phyloP scores from a whole-genome alignment of 2,329 filamentous ascomycete genomes.

The Fusarium equiseti region DNA sequence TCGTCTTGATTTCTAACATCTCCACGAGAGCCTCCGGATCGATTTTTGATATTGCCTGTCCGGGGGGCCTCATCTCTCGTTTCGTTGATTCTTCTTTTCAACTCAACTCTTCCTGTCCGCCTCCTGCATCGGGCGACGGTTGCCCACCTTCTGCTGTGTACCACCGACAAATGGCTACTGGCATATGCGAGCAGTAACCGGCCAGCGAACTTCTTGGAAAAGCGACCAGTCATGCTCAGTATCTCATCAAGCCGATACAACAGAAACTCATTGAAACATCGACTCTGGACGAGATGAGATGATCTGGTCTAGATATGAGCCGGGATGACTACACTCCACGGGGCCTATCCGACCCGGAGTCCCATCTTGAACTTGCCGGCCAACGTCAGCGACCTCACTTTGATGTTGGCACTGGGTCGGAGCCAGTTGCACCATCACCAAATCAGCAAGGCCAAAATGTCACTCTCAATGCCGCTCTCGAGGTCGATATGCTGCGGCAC shows the following conservation, averaged over 20 bases:
- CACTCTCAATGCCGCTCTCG: slow-evolving; percentile 60
- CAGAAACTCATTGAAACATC: slow-evolving; percentile 44
- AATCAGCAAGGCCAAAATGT: slow-evolving; percentile 62
- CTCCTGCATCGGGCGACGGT: slow-evolving; percentile 37
- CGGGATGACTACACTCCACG: slow-evolving; percentile 49
- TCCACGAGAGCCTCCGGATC: slow-evolving; percentile 46
- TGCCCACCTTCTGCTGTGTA: slow-evolving; percentile 43
- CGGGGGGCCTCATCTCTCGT: slow-evolving; percentile 36
- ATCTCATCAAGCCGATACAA: slow-evolving; percentile 42
- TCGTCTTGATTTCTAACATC: slow-evolving; percentile 46
- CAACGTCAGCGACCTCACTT: slow-evolving; percentile 62
- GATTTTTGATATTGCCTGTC: slow-evolving; percentile 42
- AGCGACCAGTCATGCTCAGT: slow-evolving; percentile 46
- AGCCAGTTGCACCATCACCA: slow-evolving; percentile 62
- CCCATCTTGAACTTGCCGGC: slow-evolving; percentile 50
- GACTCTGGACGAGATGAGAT: slow-evolving; percentile 48
- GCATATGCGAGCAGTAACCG: slow-evolving; percentile 41
- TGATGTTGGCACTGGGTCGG: slow-evolving; percentile 63
- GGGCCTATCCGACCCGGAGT: slow-evolving; percentile 50
- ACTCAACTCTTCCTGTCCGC: slow-evolving; percentile 35
- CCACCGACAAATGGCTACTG: slow-evolving; percentile 42
- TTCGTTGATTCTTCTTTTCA: slow-evolving; percentile 35
- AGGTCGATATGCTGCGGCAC: slow-evolving; percentile 68
- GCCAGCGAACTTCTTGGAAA: slow-evolving; percentile 32
- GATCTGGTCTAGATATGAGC: slow-evolving; percentile 49